phyloP scores from a whole-genome alignment of 257 asterid genomes.

The Striga asiatica region DNA sequence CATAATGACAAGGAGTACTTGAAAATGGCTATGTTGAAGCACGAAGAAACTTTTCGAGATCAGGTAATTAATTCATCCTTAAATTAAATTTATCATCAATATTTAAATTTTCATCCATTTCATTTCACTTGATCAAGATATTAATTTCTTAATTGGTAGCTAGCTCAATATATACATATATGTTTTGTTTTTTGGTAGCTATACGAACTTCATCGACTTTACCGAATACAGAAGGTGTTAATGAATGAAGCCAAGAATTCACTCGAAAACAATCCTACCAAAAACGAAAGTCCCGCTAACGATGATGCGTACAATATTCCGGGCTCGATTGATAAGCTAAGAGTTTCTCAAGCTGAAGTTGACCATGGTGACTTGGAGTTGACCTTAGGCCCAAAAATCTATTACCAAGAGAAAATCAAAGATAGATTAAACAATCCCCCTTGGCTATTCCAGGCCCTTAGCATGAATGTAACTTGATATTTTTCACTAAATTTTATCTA shows the following conservation, averaged over 20 bases:
- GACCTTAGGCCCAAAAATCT: slow-evolving; percentile 61
- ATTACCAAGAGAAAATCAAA: slow-evolving; percentile 23
- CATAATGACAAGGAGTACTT: slow-evolving; percentile 60
- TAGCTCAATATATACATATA: background rate
- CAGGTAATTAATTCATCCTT: slow-evolving; percentile 64
- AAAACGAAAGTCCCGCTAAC: too few relatives aligned
- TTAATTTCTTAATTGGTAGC: background rate
- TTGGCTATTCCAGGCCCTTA: slow-evolving; percentile 70
- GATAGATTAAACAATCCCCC: slow-evolving; percentile 54
- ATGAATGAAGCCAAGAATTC: slow-evolving; percentile 44
- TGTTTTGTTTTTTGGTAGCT: slow-evolving; percentile 28
- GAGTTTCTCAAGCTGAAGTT: background rate
- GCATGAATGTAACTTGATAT: slow-evolving; percentile 50
- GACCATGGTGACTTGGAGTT: slow-evolving; percentile 64
- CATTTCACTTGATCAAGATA: background rate
- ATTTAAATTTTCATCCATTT: background rate
- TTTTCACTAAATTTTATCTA: too few relatives aligned
- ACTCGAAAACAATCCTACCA: too few relatives aligned
- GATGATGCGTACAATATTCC: too few relatives aligned
- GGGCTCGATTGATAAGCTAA: background rate
- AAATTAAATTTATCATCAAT: background rate
- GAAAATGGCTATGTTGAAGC: slow-evolving; percentile 90
- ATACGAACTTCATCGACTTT: slow-evolving; percentile 78
- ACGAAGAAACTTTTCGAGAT: slow-evolving; percentile 79
- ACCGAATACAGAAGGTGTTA: slow-evolving; percentile 59